These are phyloP conservation scores for Cladosporium oxysporum DNA, from an alignment of 2,329 filamentous ascomycete genomes.

Conservation along the genomic window DNA sequence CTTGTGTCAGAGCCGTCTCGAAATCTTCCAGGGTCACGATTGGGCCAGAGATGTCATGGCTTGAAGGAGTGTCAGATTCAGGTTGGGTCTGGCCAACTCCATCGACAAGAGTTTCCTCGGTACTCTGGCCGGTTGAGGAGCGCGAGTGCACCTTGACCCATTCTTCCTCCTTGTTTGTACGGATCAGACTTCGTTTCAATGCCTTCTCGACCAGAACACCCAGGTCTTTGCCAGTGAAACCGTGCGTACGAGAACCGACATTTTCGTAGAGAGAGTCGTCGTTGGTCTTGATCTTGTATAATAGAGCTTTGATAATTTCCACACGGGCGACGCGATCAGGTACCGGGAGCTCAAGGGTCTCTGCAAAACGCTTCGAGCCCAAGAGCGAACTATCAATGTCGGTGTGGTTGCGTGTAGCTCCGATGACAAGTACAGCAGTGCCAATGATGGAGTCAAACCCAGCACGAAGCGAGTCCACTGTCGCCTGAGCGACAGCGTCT, in stretches of 20 bases:
- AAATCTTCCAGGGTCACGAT: conserved; percentile 55
- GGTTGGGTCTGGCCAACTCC: conserved; percentile 10
- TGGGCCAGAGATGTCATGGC: neutral
- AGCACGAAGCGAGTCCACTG: conserved; percentile 44
- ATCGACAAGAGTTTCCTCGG: conserved; percentile 22
- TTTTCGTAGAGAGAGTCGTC: conserved; percentile 55
- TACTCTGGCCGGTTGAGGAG: neutral
- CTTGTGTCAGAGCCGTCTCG: conserved; percentile 63
- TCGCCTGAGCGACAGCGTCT: conserved; percentile 41
- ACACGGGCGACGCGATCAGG: conserved; percentile 71
- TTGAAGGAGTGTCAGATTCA: neutral
- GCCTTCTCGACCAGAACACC: conserved; percentile 62
- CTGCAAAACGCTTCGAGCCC: conserved; percentile 63
- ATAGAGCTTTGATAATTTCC: conserved; percentile 69
- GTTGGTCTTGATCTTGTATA: conserved; percentile 47
- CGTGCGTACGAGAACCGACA: conserved; percentile 76
- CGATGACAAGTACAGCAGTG: conserved; percentile 69
- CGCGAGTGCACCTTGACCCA: conserved; percentile 21
- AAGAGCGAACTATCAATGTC: conserved; percentile 72
- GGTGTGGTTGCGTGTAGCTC: conserved; percentile 70
- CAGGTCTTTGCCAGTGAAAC: conserved; percentile 80
- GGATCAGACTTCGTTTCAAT: conserved; percentile 41
- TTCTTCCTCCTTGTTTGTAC: conserved; percentile 35
- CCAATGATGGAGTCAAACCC: conserved; percentile 59
- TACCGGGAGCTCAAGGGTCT: conserved; percentile 72